Percentiles rank a stretch among this genome's conserved stretches.
phyloP scores from a whole-genome alignment of 2,329 filamentous ascomycete species.

The Lojkania enalia region DNA sequence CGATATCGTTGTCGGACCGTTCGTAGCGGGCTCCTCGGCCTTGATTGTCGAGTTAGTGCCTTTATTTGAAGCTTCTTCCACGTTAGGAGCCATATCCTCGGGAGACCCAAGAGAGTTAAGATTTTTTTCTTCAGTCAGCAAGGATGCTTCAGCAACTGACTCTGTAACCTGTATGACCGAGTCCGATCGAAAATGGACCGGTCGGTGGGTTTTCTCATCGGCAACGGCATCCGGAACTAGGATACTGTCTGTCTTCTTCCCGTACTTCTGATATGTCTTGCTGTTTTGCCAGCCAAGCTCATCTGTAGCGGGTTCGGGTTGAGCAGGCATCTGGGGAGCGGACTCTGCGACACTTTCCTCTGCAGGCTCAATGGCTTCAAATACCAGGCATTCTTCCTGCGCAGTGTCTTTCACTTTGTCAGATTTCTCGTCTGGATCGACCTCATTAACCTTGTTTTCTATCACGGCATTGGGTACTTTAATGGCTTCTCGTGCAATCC shows the following conservation, averaged over 20 bases:
- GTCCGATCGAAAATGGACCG: constrained; percentile 15
- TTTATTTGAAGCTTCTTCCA: background rate
- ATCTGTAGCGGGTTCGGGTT: constrained; percentile 21
- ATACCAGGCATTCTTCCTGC: background rate
- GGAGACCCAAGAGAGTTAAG: background rate
- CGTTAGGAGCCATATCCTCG: background rate
- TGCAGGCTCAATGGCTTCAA: constrained; percentile 13
- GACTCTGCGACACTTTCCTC: constrained; percentile 8
- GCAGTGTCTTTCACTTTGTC: background rate
- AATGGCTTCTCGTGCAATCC: background rate
- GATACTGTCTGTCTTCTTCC: constrained; percentile 8
- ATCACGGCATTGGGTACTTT: background rate
- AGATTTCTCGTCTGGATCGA: background rate
- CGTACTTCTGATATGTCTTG: constrained; percentile 21
- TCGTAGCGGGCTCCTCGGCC: background rate
- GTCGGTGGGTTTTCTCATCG: background rate
- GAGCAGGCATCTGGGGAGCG: constrained; percentile 2
- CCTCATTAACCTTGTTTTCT: background rate
- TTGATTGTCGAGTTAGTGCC: background rate
- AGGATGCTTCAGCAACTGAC: background rate
- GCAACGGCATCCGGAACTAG: background rate
- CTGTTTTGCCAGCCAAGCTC: constrained; percentile 19
- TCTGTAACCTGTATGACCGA: constrained; percentile 20
- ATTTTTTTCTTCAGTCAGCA: constrained; percentile 1
- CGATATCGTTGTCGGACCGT: background rate